Percentiles rank a stretch among this genome's conserved stretches.
Evolutionary conservation across 805 yeast genomes (phyloP).

Genomic region (Lipomyces orientalis): DNA sequence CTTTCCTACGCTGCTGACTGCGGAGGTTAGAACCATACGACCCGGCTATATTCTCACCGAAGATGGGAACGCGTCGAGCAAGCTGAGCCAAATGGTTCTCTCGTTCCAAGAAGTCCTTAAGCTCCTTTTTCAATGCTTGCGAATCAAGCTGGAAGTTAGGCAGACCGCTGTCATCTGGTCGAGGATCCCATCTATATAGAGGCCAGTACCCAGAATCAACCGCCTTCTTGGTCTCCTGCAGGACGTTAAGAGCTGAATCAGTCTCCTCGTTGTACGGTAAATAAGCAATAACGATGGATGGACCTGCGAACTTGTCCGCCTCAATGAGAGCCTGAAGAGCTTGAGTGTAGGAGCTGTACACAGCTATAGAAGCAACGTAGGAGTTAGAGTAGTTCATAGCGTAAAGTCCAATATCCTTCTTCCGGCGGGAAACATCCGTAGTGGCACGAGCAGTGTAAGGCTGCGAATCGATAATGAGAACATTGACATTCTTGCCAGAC

Average conservation of each 20-base stretch:
- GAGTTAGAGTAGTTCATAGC: slow-evolving; percentile 91
- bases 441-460: slow-evolving; percentile 56
- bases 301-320: slow-evolving; percentile 86
- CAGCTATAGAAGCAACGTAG: slow-evolving; percentile 92
- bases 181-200: slow-evolving; percentile 82
- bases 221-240: slow-evolving; percentile 85
- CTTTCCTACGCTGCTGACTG: slow-evolving; percentile 64
- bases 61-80: slow-evolving; percentile 70
- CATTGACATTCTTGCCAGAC: slow-evolving; percentile 75
- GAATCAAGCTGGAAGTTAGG: slow-evolving; percentile 81
- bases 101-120: slow-evolving; percentile 81
- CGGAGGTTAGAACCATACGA: slow-evolving; percentile 67
- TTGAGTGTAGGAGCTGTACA: slow-evolving; percentile 92
- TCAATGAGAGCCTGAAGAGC: slow-evolving; percentile 85
- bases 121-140: slow-evolving; percentile 73
- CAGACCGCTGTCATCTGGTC: slow-evolving; percentile 51
- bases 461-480: slow-evolving; percentile 87
- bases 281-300: slow-evolving; percentile 88
- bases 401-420: slow-evolving; percentile 90
- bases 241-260: slow-evolving; percentile 67
- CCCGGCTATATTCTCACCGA: slow-evolving; percentile 74
- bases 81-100: slow-evolving; percentile 85
- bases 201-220: slow-evolving; percentile 98
- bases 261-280: slow-evolving; percentile 71
- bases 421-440: slow-evolving; percentile 52